Evolutionary conservation across 106 monocot species (phyloP).

Genomic region (Iris macrosiphon): DNA sequence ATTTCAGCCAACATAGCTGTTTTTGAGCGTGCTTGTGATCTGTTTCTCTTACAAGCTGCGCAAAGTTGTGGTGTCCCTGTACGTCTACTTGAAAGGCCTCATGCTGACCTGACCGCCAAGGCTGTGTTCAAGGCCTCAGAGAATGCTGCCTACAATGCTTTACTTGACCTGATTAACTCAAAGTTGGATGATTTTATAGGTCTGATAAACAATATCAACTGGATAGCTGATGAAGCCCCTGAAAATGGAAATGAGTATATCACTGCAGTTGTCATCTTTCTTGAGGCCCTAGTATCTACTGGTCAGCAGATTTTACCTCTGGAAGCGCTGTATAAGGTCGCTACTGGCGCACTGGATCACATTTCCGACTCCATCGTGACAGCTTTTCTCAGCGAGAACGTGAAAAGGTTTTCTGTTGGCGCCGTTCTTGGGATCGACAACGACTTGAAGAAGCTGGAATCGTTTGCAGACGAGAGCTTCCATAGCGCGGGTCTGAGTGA

Average conservation of each 20-base stretch:
- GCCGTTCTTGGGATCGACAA: constrained; percentile 43
- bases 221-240: constrained; percentile 55
- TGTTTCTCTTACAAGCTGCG: constrained; percentile 40
- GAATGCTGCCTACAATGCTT: constrained; percentile 38
- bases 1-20: constrained; percentile 43
- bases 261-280: constrained; percentile 31
- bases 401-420: constrained; percentile 55
- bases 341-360: constrained; percentile 34
- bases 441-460: constrained; percentile 47
- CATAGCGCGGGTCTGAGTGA: constrained; percentile 20
- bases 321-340: constrained; percentile 42
- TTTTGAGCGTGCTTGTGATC: constrained; percentile 42
- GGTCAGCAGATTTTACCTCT: constrained; percentile 40
- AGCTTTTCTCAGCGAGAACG: constrained; percentile 44
- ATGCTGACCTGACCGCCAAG: constrained; percentile 37
- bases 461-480: constrained; percentile 47
- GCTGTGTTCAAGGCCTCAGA: constrained; percentile 44
- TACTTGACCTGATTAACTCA: constrained; percentile 25
- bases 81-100: constrained; percentile 36
- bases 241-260: constrained; percentile 44
- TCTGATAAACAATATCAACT: constrained; percentile 45
- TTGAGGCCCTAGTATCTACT: constrained; percentile 35
- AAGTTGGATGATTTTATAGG: constrained; percentile 48
- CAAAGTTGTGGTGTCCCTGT: constrained; percentile 46
- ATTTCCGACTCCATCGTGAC: constrained; percentile 39